phyloP scores from a whole-genome alignment of 1,284 basidiomycete species.

The Spongiforma sp. region DNA sequence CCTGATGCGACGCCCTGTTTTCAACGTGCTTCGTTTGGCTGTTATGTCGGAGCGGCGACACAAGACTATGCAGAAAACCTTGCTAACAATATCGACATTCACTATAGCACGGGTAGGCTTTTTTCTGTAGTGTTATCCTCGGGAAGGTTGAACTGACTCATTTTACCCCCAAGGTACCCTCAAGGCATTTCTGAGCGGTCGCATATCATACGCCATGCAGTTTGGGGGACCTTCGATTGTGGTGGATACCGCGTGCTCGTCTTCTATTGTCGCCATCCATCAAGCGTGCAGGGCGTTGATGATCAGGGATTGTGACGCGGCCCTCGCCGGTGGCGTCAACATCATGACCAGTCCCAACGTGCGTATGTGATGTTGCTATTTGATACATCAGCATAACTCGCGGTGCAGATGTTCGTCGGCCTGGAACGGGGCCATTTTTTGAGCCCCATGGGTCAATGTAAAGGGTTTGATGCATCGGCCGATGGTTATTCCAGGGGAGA shows the following conservation, averaged over 20 bases:
- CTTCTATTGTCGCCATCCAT: constrained; percentile 68
- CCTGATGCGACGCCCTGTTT: constrained; percentile 58
- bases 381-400: constrained; percentile 11
- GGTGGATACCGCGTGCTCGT: constrained; percentile 76
- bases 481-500: constrained; percentile 78
- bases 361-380: constrained; percentile 29
- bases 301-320: constrained; percentile 66
- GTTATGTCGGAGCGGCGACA: constrained; percentile 70
- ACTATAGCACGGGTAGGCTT: constrained; percentile 71
- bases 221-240: constrained; percentile 73
- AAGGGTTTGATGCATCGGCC: constrained; percentile 70
- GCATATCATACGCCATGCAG: constrained; percentile 70
- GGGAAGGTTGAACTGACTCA: too few relatives aligned
- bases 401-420: constrained; percentile 66
- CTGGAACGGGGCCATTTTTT: constrained; percentile 74
- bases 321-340: constrained; percentile 77
- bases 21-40: constrained; percentile 59
- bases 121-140: constrained; percentile 6
- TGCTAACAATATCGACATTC: constrained; percentile 64
- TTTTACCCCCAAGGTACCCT: constrained; percentile 56
- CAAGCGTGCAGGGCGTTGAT: constrained; percentile 69
- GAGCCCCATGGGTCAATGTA: constrained; percentile 69
- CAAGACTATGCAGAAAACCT: constrained; percentile 73
- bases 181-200: constrained; percentile 70
- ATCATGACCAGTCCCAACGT: constrained; percentile 74